Conservation (phyloP, 495 filamentous ascomycete genomes). For the Penicillium canescens region DNA sequence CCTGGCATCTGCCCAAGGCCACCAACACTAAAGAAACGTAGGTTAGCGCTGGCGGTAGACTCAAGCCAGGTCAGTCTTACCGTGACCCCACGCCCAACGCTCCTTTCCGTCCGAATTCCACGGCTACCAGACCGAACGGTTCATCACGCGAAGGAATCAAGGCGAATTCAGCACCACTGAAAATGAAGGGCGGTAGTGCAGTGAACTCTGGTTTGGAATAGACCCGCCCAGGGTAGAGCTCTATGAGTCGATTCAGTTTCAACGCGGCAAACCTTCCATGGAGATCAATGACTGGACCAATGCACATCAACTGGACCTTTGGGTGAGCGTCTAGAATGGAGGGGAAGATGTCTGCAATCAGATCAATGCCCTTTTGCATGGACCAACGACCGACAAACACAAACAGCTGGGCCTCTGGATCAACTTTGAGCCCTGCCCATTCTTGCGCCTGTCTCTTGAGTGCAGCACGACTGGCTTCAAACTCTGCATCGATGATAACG, state of each 20-base stretch:
- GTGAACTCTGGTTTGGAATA: constrained; percentile 79
- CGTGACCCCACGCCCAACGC: constrained; percentile 70
- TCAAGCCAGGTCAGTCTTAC: not conserved
- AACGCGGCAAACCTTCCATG: constrained; percentile 76
- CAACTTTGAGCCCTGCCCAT: constrained; percentile 69
- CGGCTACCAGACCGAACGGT: constrained; percentile 76
- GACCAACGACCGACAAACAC: constrained; percentile 81
- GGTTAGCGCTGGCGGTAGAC: not conserved
- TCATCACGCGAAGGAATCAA: constrained; percentile 79
- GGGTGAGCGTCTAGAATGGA: constrained; percentile 65
- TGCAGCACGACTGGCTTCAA: constrained; percentile 57
- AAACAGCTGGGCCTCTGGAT: constrained; percentile 69
- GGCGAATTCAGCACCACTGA: constrained; percentile 79
- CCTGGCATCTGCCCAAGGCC: constrained; percentile 79
- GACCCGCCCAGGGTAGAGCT: constrained; percentile 68
- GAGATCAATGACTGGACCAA: constrained; percentile 76
- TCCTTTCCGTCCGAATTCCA: constrained; percentile 78
- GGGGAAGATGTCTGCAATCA: constrained; percentile 80
- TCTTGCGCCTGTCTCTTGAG: constrained; percentile 70
- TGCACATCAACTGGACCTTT: constrained; percentile 68
- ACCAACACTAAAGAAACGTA: constrained; percentile 35
- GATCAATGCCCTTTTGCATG: constrained; percentile 75
- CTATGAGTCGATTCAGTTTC: constrained; percentile 69
- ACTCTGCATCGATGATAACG: constrained; percentile 54
- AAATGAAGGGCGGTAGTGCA: constrained; percentile 73